A percentile compares a stretch with the other conserved stretches of the same genome.
phyloP scores from a whole-genome alignment of 108 stramenopile species.

The Cyclostephanos invisitatus region DNA sequence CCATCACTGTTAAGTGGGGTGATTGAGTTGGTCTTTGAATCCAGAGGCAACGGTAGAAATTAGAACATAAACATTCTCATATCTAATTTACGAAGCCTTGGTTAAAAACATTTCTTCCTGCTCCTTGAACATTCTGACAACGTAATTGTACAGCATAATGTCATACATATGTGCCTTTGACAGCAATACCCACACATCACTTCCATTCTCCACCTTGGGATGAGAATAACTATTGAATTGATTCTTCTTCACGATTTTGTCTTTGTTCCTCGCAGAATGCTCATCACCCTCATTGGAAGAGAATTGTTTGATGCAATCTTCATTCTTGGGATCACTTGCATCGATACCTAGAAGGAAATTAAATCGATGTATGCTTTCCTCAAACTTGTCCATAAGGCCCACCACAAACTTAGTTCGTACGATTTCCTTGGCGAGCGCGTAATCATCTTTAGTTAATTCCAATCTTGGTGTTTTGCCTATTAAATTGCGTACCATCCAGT shows the following conservation, averaged over 20 bases:
- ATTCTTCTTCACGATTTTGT: constrained; percentile 25
- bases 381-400: constrained; percentile 33
- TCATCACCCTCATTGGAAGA: constrained; percentile 9
- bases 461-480: constrained; percentile 23
- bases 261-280: background rate
- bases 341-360: constrained; percentile 39
- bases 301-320: constrained; percentile 28
- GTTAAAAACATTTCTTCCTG: constrained; percentile 27
- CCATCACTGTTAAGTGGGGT: no score
- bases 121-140: constrained; percentile 19
- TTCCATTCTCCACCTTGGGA: constrained; percentile 30
- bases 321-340: constrained; percentile 20
- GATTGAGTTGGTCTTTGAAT: no score
- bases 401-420: constrained; percentile 44
- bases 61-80: background rate
- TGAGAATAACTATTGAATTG: constrained; percentile 36
- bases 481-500: constrained; percentile 48
- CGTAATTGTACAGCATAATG: constrained; percentile 30
- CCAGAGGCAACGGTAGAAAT: no score
- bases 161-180: constrained; percentile 33
- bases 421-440: constrained; percentile 48
- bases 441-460: constrained; percentile 30
- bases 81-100: background rate
- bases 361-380: constrained; percentile 51
- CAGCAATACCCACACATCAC: constrained; percentile 28